Conservation (phyloP, 768 basidiomycete genomes). For the Trametes sanguinea region DNA sequence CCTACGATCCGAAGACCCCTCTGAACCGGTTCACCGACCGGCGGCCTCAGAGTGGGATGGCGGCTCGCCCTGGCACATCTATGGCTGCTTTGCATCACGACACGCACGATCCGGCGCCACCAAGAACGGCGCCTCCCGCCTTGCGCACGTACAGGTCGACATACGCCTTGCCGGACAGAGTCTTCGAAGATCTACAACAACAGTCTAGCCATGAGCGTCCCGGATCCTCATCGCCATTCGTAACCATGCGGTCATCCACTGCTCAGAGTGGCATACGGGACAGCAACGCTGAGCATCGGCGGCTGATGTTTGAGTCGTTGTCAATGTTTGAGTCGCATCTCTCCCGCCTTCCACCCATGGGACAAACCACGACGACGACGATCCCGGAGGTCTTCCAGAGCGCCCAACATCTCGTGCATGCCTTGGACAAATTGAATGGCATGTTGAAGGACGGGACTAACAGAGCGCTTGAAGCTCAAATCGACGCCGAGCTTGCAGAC, state of each 20-base stretch:
- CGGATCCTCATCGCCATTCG: conserved; percentile 24
- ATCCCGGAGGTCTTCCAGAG: conserved; percentile 58
- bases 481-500: conserved; percentile 70
- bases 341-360: conserved; percentile 51
- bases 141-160: conserved; percentile 46
- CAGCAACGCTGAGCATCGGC: conserved; percentile 54
- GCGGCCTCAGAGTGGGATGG: conserved; percentile 13
- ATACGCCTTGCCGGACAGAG: conserved; percentile 32
- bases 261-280: conserved; percentile 22
- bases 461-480: conserved; percentile 69
- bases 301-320: conserved; percentile 71
- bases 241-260: conserved; percentile 13
- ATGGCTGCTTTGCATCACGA: conserved; percentile 38
- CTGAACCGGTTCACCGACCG: conserved; percentile 16
- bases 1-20: conserved; percentile 13
- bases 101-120: conserved; percentile 30
- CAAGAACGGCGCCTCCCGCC: conserved; percentile 41
- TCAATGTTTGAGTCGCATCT: conserved; percentile 70
- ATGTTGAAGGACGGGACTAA: conserved; percentile 57
- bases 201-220: conserved; percentile 17
- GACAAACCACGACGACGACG: conserved; percentile 40
- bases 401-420: conserved; percentile 63
- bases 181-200: conserved; percentile 9
- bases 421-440: conserved; percentile 67
- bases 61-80: conserved; percentile 34